Percentiles rank a stretch among this genome's conserved stretches.
Evolutionary conservation across 2,329 filamentous ascomycete genomes (phyloP).

Genomic region (Aspergillus versicolor): DNA sequence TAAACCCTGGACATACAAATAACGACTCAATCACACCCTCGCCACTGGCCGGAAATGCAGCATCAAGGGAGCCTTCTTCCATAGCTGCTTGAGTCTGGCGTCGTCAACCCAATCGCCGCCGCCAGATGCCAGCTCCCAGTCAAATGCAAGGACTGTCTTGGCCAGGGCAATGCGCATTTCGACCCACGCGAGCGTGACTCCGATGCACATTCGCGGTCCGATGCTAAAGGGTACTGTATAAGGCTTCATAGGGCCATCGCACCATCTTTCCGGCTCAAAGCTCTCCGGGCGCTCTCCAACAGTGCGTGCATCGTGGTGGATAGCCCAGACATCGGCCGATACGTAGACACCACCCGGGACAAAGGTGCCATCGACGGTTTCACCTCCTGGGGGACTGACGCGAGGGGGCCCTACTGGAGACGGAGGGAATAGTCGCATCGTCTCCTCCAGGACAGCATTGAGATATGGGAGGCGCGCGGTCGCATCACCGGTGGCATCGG

Average conservation of each 20-base stretch:
- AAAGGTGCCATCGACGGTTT: conserved; percentile 2
- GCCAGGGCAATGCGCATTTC: conserved; percentile 1
- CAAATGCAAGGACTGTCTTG: background rate
- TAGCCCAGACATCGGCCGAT: background rate
- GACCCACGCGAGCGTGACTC: background rate
- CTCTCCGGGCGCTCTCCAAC: background rate
- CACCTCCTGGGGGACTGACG: conserved; percentile 2
- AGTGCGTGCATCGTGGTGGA: background rate
- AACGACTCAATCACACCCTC: background rate
- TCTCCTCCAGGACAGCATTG: conserved; percentile 8
- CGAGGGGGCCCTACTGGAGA: conserved; percentile 5
- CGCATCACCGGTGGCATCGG: background rate
- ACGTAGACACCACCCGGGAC: background rate
- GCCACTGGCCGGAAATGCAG: background rate
- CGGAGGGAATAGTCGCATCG: conserved; percentile 5
- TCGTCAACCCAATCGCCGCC: background rate
- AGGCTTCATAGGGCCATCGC: background rate
- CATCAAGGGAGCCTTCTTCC: background rate
- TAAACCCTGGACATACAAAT: background rate
- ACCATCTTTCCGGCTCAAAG: background rate
- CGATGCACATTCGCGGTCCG: conserved; percentile 1
- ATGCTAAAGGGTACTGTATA: background rate
- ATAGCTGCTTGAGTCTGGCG: background rate
- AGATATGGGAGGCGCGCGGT: background rate
- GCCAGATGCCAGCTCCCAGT: background rate